Percentiles rank a stretch among this genome's conserved stretches.
Evolutionary conservation across 2,329 filamentous ascomycete genomes (phyloP).

Genomic region (Colletotrichum somersetense): DNA sequence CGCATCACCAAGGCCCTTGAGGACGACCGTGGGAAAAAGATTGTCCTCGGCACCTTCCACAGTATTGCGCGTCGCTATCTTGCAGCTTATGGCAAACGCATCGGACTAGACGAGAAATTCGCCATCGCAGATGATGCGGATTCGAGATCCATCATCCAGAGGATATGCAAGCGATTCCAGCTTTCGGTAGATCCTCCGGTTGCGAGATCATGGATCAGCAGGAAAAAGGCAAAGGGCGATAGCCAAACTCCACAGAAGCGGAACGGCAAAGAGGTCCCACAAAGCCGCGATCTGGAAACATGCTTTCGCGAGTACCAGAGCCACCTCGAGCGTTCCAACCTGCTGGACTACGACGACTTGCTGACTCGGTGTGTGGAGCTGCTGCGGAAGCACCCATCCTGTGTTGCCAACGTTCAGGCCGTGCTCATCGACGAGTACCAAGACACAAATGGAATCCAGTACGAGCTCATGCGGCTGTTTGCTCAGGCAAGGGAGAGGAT

Average conservation of each 20-base stretch:
- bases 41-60: constrained; percentile 94
- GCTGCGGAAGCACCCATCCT: constrained; percentile 78
- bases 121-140: constrained; percentile 91
- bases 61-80: constrained; percentile 91
- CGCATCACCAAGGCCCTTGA: constrained; percentile 87
- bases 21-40: constrained; percentile 77
- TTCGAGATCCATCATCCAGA: constrained; percentile 81
- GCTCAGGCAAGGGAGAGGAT: constrained; percentile 80
- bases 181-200: constrained; percentile 76
- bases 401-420: constrained; percentile 89
- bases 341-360: constrained; percentile 95
- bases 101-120: constrained; percentile 86
- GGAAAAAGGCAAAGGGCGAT: constrained; percentile 70
- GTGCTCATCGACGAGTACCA: constrained; percentile 98
- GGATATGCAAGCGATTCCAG: constrained; percentile 82
- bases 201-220: constrained; percentile 83
- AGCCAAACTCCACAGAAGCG: constrained; percentile 47
- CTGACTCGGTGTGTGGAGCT: constrained; percentile 86
- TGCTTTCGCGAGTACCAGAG: constrained; percentile 83
- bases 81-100: constrained; percentile 83
- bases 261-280: constrained; percentile 51
- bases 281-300: constrained; percentile 72
- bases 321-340: constrained; percentile 79
- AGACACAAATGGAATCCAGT: constrained; percentile 95
- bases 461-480: constrained; percentile 91